Conservation (phyloP, 148 eudicot species). For the Spergularia bocconei region DNA sequence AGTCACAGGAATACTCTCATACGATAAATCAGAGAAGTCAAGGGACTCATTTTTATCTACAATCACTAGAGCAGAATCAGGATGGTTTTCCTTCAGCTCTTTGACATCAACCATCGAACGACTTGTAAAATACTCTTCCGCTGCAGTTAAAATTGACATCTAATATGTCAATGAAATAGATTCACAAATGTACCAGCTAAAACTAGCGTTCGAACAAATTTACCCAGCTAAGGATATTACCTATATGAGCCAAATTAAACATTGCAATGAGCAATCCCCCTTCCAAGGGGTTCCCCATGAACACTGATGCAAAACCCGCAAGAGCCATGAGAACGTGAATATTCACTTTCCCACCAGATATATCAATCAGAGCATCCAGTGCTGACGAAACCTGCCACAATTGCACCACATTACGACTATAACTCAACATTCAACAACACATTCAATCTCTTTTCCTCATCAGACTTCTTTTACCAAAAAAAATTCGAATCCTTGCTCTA, state of each 20-base stretch:
- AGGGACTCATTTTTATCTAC: constrained; percentile 38
- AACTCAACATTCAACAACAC: not conserved
- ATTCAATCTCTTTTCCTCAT: not conserved
- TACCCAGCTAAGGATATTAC: constrained; percentile 32
- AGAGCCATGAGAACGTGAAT: constrained; percentile 98
- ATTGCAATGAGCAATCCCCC: constrained; percentile 96
- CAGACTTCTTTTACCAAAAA: too few relatives aligned
- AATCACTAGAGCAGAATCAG: constrained; percentile 85
- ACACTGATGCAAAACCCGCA: constrained; percentile 88
- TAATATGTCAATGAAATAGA: not conserved
- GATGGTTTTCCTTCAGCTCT: constrained; percentile 91
- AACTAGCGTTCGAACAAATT: not conserved
- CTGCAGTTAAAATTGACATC: constrained; percentile 44
- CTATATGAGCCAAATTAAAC: constrained; percentile 98
- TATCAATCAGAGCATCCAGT: constrained; percentile 78
- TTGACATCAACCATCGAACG: constrained; percentile 90
- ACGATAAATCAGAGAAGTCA: constrained; percentile 66
- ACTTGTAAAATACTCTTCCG: constrained; percentile 95
- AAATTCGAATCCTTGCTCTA: not conserved
- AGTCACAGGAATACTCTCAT: constrained; percentile 72
- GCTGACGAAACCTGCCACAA: constrained; percentile 72
- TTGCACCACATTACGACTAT: constrained; percentile 17
- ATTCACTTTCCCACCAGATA: constrained; percentile 89
- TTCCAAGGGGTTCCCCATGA: constrained; percentile 93
- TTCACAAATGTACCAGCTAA: not conserved